A percentile compares a stretch with the other conserved stretches of the same genome.
Conservation (phyloP, 139 green algal genomes). For the Chlorella sp. region DNA sequence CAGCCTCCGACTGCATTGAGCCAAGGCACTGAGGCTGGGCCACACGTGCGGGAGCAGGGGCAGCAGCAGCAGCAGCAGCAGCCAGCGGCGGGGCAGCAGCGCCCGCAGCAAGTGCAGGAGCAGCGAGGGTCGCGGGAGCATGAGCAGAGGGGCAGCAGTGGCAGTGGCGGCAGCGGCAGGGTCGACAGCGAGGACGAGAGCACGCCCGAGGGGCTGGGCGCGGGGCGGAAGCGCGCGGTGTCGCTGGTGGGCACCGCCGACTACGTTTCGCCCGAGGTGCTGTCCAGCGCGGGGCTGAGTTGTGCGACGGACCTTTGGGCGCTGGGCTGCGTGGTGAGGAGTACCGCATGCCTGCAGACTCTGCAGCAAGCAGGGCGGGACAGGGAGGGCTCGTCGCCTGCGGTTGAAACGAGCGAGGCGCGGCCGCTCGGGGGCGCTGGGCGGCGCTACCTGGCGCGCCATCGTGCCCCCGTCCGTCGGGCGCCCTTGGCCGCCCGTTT, state of each 20-base stretch:
- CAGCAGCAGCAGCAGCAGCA: neutral
- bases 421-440: too few relatives aligned
- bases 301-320: conserved; percentile 82
- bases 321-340: conserved; percentile 78
- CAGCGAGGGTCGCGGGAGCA: neutral
- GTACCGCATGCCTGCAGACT: too few relatives aligned
- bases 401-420: too few relatives aligned
- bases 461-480: too few relatives aligned
- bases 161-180: neutral
- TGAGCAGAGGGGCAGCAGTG: neutral
- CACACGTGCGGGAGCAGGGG: conserved; percentile 26
- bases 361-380: too few relatives aligned
- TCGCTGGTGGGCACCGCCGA: conserved; percentile 91
- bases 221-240: conserved; percentile 5
- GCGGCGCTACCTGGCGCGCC: too few relatives aligned
- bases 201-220: neutral
- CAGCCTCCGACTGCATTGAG: too few relatives aligned
- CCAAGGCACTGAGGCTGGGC: too few relatives aligned
- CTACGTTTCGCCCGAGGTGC: conserved; percentile 65
- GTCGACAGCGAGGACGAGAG: neutral
- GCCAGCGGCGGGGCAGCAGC: neutral
- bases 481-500: too few relatives aligned
- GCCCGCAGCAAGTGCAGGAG: neutral
- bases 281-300: conserved; percentile 63
- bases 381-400: too few relatives aligned